Conservation (phyloP, 2,329 filamentous ascomycete species). For the Trichoderma asperellum region DNA sequence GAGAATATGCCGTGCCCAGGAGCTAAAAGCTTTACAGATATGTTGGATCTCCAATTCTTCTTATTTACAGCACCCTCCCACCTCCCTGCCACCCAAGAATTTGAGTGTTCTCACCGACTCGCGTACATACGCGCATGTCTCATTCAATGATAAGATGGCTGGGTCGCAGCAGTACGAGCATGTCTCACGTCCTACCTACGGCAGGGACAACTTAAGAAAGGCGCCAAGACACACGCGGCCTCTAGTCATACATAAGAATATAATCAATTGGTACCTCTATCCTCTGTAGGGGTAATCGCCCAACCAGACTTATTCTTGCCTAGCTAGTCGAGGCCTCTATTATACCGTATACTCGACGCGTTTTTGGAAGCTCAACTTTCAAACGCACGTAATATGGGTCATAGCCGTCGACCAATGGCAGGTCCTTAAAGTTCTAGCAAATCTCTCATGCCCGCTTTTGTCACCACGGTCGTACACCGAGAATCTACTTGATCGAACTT, state of each 20-base stretch:
- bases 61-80: too few species aligned
- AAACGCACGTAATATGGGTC: neutral
- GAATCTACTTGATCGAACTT: neutral
- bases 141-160: neutral
- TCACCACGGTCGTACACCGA: neutral
- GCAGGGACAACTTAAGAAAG: neutral
- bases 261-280: neutral
- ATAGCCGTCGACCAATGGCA: neutral
- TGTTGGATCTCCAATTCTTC: neutral
- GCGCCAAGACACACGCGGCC: constrained; percentile 3
- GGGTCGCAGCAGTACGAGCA: neutral
- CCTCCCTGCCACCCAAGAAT: neutral
- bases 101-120: neutral
- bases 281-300: neutral
- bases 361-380: neutral
- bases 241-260: neutral
- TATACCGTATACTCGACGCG: neutral
- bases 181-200: constrained; percentile 8
- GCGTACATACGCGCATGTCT: neutral
- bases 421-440: neutral
- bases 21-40: neutral
- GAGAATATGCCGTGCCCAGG: neutral
- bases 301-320: neutral
- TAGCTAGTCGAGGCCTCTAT: too few species aligned
- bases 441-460: too few species aligned